These are phyloP conservation scores for Ceratocystis smalleyi DNA, from an alignment of 2,329 filamentous ascomycete genomes.

Conservation along the genomic window DNA sequence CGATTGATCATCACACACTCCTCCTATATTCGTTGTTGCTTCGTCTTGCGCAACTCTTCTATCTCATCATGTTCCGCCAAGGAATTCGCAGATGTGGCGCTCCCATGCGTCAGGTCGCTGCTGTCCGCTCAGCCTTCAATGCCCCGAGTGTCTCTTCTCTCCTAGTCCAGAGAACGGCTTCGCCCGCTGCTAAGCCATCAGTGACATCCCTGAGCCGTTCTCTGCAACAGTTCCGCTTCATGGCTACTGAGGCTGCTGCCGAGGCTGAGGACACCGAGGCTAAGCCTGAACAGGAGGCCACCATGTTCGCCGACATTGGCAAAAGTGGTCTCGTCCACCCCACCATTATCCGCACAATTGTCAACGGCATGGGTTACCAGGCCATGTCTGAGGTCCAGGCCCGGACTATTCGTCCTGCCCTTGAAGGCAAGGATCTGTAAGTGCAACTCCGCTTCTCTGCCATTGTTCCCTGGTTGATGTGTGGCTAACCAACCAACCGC, in stretches of 20 bases:
- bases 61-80: slow-evolving; percentile 17
- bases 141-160: slow-evolving; percentile 5
- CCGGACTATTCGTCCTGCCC: slow-evolving; percentile 62
- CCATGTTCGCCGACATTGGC: slow-evolving; percentile 32
- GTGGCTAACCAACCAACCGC: background rate
- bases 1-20: too few species aligned
- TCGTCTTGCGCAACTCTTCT: too few species aligned
- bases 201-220: slow-evolving; percentile 12
- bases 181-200: slow-evolving; percentile 9
- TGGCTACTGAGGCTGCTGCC: slow-evolving; percentile 15
- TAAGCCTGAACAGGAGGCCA: slow-evolving; percentile 20
- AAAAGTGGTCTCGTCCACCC: slow-evolving; percentile 38
- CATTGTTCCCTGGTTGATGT: slow-evolving; percentile 18
- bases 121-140: slow-evolving; percentile 8
- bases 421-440: slow-evolving; percentile 72
- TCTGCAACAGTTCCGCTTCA: slow-evolving; percentile 17
- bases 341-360: slow-evolving; percentile 53
- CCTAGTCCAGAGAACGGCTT: slow-evolving; percentile 11
- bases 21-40: too few species aligned
- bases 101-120: slow-evolving; percentile 15
- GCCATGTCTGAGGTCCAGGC: slow-evolving; percentile 88
- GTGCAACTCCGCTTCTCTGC: slow-evolving; percentile 24
- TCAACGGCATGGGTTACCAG: slow-evolving; percentile 55
- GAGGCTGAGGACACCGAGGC: slow-evolving; percentile 3
- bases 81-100: slow-evolving; percentile 14